Evolutionary conservation across 192 early-diverging fungal species (phyloP).

Genomic region (Helicostylum pulchrum): DNA sequence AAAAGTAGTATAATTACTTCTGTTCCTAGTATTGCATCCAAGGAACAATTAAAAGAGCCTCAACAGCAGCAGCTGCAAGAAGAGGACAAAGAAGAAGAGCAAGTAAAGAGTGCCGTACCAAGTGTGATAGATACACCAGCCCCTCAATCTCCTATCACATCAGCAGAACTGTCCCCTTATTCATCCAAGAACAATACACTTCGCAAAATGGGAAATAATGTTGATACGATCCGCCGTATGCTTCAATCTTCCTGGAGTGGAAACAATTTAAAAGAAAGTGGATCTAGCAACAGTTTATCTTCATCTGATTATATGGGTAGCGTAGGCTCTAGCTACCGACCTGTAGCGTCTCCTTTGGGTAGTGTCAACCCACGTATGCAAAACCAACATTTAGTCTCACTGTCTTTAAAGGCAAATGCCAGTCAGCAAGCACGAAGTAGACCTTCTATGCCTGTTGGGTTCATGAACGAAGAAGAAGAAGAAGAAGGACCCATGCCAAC

Average conservation of each 20-base stretch:
- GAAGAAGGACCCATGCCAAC: conserved; percentile 18
- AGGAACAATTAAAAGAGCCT: too few species aligned
- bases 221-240: conserved; percentile 23
- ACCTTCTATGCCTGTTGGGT: conserved; percentile 20
- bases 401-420: conserved; percentile 8
- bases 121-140: neutral
- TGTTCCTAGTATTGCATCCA: too few species aligned
- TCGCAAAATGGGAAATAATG: conserved; percentile 10
- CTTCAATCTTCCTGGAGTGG: conserved; percentile 28
- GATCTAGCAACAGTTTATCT: conserved; percentile 13
- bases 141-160: neutral
- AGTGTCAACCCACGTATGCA: conserved; percentile 23
- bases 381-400: conserved; percentile 26
- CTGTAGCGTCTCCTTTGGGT: conserved; percentile 10
- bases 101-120: neutral
- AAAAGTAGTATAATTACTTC: neutral
- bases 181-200: conserved; percentile 9
- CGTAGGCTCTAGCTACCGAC: neutral
- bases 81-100: neutral
- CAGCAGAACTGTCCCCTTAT: neutral
- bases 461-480: conserved; percentile 15
- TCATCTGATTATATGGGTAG: conserved; percentile 12
- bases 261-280: conserved; percentile 19
- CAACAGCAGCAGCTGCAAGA: neutral
- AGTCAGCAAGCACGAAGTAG: neutral